These are phyloP conservation scores for Pseudogymnoascus sp. DNA, from an alignment of 2,329 filamentous ascomycete genomes.

Conservation along the genomic window DNA sequence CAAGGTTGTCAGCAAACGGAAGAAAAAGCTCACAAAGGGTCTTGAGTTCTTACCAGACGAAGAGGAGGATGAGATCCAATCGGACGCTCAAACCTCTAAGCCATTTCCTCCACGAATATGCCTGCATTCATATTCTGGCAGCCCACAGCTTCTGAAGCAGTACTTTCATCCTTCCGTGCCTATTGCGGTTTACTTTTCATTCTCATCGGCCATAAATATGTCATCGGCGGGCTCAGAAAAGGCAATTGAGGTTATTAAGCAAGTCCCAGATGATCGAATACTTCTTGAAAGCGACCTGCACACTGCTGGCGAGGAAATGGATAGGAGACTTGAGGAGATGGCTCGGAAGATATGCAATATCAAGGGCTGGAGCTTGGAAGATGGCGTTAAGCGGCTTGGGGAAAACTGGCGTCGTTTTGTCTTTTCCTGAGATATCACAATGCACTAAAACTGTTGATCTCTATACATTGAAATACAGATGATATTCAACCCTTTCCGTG, in stretches of 20 bases:
- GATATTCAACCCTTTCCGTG: not conserved
- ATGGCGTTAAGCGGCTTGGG: constrained; percentile 62
- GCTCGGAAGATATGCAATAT: constrained; percentile 69
- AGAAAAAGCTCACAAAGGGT: constrained; percentile 46
- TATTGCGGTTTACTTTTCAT: constrained; percentile 76
- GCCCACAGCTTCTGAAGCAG: constrained; percentile 66
- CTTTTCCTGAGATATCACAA: constrained; percentile 20
- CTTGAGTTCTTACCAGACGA: constrained; percentile 26
- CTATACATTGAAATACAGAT: not conserved
- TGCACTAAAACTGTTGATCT: not conserved
- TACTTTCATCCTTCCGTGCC: constrained; percentile 71
- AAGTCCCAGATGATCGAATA: constrained; percentile 70
- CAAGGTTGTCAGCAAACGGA: constrained; percentile 52
- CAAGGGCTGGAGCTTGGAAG: constrained; percentile 69
- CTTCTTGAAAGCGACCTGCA: constrained; percentile 90
- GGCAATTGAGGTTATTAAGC: constrained; percentile 56
- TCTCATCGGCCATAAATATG: constrained; percentile 79
- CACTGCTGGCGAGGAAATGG: constrained; percentile 74
- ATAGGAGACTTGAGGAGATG: constrained; percentile 67
- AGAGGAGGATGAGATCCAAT: constrained; percentile 32
- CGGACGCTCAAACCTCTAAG: constrained; percentile 35
- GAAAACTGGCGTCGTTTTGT: constrained; percentile 72
- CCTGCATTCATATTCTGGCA: constrained; percentile 86
- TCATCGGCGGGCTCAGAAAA: constrained; percentile 43
- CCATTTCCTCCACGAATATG: constrained; percentile 85